Percentiles rank a stretch among this genome's conserved stretches.
These are phyloP conservation scores for Blastobotrys indianensis DNA, from an alignment of 1,139 yeast species.

Conservation along the genomic window DNA sequence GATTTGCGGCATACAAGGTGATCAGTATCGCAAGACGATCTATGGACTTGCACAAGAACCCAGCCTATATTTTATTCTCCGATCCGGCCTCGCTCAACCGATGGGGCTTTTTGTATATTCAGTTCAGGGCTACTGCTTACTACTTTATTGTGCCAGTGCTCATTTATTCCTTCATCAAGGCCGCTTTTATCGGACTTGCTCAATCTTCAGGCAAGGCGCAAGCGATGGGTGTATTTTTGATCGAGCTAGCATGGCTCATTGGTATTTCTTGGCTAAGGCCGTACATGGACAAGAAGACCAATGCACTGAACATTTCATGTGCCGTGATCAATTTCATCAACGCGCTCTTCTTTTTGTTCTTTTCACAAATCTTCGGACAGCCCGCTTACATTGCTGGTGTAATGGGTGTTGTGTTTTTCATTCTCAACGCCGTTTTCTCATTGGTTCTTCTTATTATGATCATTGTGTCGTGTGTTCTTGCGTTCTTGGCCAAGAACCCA, in stretches of 20 bases:
- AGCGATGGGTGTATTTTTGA: conserved; percentile 65
- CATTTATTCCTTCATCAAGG: conserved; percentile 61
- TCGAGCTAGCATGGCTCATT: conserved; percentile 66
- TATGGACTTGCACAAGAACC: conserved; percentile 68
- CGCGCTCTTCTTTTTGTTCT: conserved; percentile 70
- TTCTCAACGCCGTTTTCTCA: conserved; percentile 85
- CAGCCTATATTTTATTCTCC: conserved; percentile 87
- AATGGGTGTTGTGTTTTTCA: conserved; percentile 88
- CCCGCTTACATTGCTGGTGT: conserved; percentile 85
- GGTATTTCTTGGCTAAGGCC: conserved; percentile 70
- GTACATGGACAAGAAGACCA: conserved; percentile 90
- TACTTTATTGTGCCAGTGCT: conserved; percentile 70
- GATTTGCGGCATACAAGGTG: conserved; percentile 71
- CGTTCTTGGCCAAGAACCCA: conserved; percentile 82
- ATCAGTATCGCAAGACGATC: conserved; percentile 68
- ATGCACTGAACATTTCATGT: conserved; percentile 82
- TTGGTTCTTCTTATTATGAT: conserved; percentile 76
- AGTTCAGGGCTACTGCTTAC: conserved; percentile 80
- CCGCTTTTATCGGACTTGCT: conserved; percentile 79
- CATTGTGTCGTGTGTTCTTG: conserved; percentile 78
- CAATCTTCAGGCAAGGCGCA: conserved; percentile 77
- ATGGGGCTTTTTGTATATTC: conserved; percentile 90
- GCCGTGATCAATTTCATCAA: conserved; percentile 59
- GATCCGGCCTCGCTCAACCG: conserved; percentile 74
- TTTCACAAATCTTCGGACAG: conserved; percentile 76